Conservation (phyloP, 306 rosid species). For the Nissolia schottii region DNA sequence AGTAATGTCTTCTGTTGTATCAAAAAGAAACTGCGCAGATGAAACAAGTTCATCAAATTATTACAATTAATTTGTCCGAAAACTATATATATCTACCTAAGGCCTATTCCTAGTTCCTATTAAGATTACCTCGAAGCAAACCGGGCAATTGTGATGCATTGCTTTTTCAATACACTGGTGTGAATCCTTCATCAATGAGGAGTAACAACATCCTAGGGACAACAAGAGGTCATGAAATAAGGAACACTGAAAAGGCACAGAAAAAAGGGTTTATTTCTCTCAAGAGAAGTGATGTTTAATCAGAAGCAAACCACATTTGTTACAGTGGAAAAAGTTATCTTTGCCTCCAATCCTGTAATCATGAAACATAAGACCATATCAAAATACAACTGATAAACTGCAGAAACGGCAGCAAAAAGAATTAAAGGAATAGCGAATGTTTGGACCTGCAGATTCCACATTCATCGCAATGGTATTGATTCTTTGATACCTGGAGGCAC, state of each 20-base stretch:
- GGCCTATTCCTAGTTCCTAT: neutral
- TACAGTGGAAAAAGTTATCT: conserved; percentile 70
- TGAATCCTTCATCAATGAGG: conserved; percentile 22
- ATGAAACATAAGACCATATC: neutral
- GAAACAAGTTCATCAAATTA: conserved; percentile 1
- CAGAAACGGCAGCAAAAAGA: neutral
- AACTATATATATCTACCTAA: neutral
- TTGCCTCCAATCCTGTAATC: conserved; percentile 56
- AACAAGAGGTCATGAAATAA: conserved; percentile 2
- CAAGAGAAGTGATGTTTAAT: neutral
- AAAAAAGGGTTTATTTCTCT: neutral
- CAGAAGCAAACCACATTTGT: conserved; percentile 53
- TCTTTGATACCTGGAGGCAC: conserved; percentile 37
- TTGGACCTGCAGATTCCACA: conserved; percentile 77
- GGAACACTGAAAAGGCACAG: neutral
- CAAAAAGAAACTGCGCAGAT: conserved; percentile 63
- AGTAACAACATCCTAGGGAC: conserved; percentile 31
- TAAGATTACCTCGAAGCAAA: conserved; percentile 38
- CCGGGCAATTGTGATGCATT: conserved; percentile 34
- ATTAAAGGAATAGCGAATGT: neutral
- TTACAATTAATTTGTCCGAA: neutral
- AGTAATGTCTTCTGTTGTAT: conserved; percentile 56
- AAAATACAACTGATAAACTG: neutral
- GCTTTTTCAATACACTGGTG: conserved; percentile 38
- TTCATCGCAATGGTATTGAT: conserved; percentile 70